Conservation (phyloP, 441 rosid genomes). For the Macaranga tanarius region DNA sequence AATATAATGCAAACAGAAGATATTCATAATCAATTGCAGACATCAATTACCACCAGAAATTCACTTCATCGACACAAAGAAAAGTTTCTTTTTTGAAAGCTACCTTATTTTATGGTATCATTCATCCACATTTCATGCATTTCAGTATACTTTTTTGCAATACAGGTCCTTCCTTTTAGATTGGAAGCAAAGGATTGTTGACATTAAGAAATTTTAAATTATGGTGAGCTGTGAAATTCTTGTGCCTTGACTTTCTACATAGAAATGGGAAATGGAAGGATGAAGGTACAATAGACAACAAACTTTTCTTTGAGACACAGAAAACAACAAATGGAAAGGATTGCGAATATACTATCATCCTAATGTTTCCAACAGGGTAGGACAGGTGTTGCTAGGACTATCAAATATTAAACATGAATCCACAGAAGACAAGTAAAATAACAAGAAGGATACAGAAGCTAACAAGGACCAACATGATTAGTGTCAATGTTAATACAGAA, state of each 20-base stretch:
- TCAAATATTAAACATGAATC: constrained; percentile 7
- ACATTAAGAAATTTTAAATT: background rate
- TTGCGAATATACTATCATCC: background rate
- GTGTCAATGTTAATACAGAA: constrained; percentile 16
- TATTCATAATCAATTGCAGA: background rate
- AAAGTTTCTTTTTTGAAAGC: background rate
- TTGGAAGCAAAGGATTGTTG: background rate
- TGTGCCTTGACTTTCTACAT: background rate
- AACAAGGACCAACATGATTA: constrained; percentile 7
- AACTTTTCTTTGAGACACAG: background rate
- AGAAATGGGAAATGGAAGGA: background rate
- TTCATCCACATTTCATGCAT: background rate
- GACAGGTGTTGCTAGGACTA: constrained; percentile 2
- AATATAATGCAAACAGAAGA: background rate
- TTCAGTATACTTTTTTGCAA: background rate
- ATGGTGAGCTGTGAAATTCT: background rate
- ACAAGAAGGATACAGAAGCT: constrained; percentile 4
- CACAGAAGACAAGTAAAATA: background rate
- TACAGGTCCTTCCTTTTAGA: background rate
- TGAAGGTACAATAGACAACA: background rate
- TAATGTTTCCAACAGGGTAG: background rate
- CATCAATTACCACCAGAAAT: background rate
- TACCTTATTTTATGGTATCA: background rate
- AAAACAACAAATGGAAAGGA: background rate
- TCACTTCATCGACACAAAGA: background rate